Base-by-base conservation (phyloP, 176 grass and related monocot genomes). In the Musa schizocarpa region DNA sequence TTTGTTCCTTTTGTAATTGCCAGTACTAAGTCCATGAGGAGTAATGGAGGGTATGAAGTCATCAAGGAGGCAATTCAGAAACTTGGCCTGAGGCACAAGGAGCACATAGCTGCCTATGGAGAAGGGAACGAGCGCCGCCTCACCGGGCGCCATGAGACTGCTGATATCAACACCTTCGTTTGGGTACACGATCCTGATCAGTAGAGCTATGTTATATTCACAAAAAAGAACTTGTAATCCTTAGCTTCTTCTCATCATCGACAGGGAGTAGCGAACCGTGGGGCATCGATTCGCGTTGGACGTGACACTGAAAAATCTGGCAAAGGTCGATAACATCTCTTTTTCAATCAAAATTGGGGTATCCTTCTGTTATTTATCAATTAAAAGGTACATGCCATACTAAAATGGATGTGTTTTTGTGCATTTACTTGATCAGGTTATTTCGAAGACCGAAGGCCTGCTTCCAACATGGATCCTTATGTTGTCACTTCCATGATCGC, bases 81-180 rank as follows among this genome's bases (percentile, higher is more conserved):
- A 67, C 85, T 96, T 4, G 85, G 79, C 0, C 29, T 72, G 81
- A 75, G 85, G 79, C 93, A 96, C 87, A 61, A 9, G 66, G 87
- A 90, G 85, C 93, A 96, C 85, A 96, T 96, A 53, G 81, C 85
- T 17, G 93, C 87, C 50, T 96, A 96, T 56, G 93, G 93, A 74
- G 87, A 96, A 74, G 93, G 93, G 74, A 97, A 97, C 26, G 84
- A 93, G 77, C 90, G 90, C 63, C 90, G 94, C 25, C 90, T 97
- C 80, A 97, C 94, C 4, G 90, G 90, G 1, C 90, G 49, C 55
- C 94, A 97, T 72, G 94, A 97, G 88, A 97, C 94, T 34, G 90
- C 94, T 9, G 90, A 97, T 82, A 93, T 97, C 72, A 93, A 89
- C 84, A 97, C 94, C 73, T 97, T 97, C 78, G 81, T 85, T 65